These are phyloP conservation scores for Coccomyxa sp. DNA, from an alignment of 139 green algal genomes.

Conservation along the genomic window DNA sequence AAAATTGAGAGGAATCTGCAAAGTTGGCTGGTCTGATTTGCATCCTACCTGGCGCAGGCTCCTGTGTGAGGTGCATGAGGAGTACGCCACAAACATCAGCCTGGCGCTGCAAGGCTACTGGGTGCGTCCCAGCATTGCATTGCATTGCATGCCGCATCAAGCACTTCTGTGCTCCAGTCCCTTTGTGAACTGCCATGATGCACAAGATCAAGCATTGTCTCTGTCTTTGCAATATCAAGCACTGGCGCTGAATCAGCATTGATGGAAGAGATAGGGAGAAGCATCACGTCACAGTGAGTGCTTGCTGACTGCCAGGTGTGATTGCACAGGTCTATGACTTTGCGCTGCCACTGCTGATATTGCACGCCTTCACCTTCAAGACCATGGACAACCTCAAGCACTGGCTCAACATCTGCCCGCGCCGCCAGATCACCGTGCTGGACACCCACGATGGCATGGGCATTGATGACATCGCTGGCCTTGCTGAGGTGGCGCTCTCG, in stretches of 20 bases:
- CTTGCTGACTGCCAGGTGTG: too few relatives aligned
- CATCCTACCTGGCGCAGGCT: conserved; percentile 18
- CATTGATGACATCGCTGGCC: conserved; percentile 34
- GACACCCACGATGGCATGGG: conserved; percentile 49
- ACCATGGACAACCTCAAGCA: conserved; percentile 13
- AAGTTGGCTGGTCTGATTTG: too few relatives aligned
- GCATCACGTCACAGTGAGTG: too few relatives aligned
- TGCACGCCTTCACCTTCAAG: conserved; percentile 30
- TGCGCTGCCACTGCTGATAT: conserved; percentile 29
- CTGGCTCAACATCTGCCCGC: conserved; percentile 41
- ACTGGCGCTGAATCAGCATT: too few relatives aligned
- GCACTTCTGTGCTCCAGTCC: too few relatives aligned
- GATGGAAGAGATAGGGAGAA: too few relatives aligned
- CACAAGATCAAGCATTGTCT: too few relatives aligned
- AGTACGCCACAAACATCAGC: conserved; percentile 40
- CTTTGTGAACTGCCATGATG: too few relatives aligned
- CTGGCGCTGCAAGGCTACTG: conserved; percentile 32
- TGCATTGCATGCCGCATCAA: too few relatives aligned
- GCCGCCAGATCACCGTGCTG: conserved; percentile 36
- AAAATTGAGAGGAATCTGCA: too few relatives aligned
- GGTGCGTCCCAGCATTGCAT: background rate
- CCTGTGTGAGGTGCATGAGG: conserved; percentile 52
- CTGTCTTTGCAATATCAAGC: too few relatives aligned
- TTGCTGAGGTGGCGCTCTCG: conserved; percentile 7
- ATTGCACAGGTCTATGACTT: conserved; percentile 55